A percentile compares a stretch with the other conserved stretches of the same genome.
Conservation (phyloP, 164 flowering plant genomes). For the Kingdonia uniflora region DNA sequence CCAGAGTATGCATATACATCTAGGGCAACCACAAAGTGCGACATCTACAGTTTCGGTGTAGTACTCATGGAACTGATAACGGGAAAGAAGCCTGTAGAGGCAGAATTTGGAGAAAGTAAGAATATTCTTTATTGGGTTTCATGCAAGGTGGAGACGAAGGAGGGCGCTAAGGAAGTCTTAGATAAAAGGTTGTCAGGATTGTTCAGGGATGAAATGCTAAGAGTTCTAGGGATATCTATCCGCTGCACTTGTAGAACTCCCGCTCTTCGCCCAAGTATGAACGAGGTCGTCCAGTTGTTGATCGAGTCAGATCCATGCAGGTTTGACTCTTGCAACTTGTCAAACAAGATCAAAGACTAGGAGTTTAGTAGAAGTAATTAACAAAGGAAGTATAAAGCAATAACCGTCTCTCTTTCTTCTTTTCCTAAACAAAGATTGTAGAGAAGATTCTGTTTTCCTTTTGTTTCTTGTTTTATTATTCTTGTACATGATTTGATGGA, state of each 20-base stretch:
- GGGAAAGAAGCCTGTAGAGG: slow-evolving; percentile 85
- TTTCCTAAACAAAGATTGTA: slow-evolving; percentile 12
- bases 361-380: slow-evolving; percentile 4
- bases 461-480: slow-evolving; percentile 6
- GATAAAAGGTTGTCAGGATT: slow-evolving; percentile 53
- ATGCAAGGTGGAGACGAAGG: slow-evolving; percentile 67
- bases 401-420: slow-evolving; percentile 6
- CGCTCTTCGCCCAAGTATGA: slow-evolving; percentile 76
- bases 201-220: slow-evolving; percentile 72
- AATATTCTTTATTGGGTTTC: slow-evolving; percentile 78
- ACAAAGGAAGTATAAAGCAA: slow-evolving; percentile 5
- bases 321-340: slow-evolving; percentile 38
- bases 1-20: slow-evolving; percentile 86
- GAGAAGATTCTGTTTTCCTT: slow-evolving; percentile 12
- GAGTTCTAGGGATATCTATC: slow-evolving; percentile 62
- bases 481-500: slow-evolving; percentile 20
- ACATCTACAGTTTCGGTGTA: slow-evolving; percentile 91
- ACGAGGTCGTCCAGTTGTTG: slow-evolving; percentile 74
- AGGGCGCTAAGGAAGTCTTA: slow-evolving; percentile 58
- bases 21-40: slow-evolving; percentile 87
- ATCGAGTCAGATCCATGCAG: slow-evolving; percentile 70
- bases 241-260: slow-evolving; percentile 63
- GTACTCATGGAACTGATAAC: slow-evolving; percentile 85
- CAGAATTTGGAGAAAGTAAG: slow-evolving; percentile 85
- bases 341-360: slow-evolving; percentile 34